Evolutionary conservation across 2,329 filamentous ascomycete genomes (phyloP).

Genomic region (Penicillium sclerotiorum): DNA sequence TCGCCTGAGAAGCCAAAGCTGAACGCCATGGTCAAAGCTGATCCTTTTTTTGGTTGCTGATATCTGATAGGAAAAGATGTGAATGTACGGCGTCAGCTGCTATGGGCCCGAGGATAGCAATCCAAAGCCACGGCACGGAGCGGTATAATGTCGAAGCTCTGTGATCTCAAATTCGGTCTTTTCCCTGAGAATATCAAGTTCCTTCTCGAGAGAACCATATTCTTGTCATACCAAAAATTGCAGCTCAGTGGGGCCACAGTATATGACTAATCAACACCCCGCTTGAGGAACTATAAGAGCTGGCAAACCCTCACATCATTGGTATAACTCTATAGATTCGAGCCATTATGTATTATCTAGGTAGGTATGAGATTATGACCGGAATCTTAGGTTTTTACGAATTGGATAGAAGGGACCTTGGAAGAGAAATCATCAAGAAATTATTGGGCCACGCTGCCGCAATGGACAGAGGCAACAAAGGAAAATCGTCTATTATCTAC

Average conservation of each 20-base stretch:
- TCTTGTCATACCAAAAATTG: constrained; percentile 8
- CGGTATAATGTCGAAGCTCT: background rate
- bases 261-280: constrained; percentile 7
- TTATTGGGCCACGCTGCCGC: background rate
- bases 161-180: background rate
- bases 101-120: background rate
- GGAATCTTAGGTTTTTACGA: no score
- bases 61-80: no score
- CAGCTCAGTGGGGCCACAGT: background rate
- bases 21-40: constrained; percentile 39
- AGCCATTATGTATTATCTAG: no score
- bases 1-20: constrained; percentile 63
- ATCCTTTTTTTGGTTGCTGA: no score
- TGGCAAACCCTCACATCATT: no score
- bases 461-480: background rate
- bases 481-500: constrained; percentile 25
- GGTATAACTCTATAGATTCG: no score
- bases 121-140: background rate
- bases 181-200: background rate
- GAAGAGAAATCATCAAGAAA: background rate
- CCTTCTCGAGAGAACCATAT: no score
- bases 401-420: background rate
- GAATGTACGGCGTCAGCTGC: no score
- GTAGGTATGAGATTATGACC: no score
- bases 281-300: background rate